These are phyloP conservation scores for Penicillium sp. DNA, from an alignment of 2,329 filamentous ascomycete genomes.

Conservation along the genomic window DNA sequence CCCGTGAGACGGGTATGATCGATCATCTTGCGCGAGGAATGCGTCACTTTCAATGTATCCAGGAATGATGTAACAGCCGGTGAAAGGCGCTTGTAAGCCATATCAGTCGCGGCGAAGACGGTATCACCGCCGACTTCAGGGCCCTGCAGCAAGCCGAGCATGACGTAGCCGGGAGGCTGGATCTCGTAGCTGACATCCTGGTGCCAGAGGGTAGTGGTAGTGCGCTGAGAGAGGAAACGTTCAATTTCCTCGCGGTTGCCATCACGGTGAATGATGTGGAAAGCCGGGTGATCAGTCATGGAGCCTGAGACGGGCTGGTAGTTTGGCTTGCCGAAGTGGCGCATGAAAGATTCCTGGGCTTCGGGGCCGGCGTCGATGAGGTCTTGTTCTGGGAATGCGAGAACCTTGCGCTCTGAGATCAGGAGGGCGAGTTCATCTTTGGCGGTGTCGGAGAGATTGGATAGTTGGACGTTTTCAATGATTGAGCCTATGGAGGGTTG, in stretches of 20 bases:
- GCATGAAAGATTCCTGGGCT: slow-evolving; percentile 47
- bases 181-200: slow-evolving; percentile 54
- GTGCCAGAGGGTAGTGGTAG: slow-evolving; percentile 52
- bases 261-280: slow-evolving; percentile 50
- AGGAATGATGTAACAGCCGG: slow-evolving; percentile 50
- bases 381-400: slow-evolving; percentile 56
- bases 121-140: slow-evolving; percentile 55
- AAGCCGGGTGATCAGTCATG: slow-evolving; percentile 45
- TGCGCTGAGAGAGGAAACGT: slow-evolving; percentile 45
- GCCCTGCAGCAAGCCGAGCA: slow-evolving; percentile 52
- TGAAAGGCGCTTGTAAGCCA: slow-evolving; percentile 53
- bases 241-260: slow-evolving; percentile 47
- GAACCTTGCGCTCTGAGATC: slow-evolving; percentile 66
- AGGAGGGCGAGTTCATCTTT: slow-evolving; percentile 61
- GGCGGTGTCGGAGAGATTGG: slow-evolving; percentile 48
- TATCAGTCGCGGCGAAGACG: slow-evolving; percentile 48
- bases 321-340: slow-evolving; percentile 49
- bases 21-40: slow-evolving; percentile 50
- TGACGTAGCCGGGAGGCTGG: slow-evolving; percentile 51
- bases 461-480: slow-evolving; percentile 50
- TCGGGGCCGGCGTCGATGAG: slow-evolving; percentile 49
- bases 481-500: slow-evolving; percentile 47
- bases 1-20: slow-evolving; percentile 44
- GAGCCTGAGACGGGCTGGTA: slow-evolving; percentile 49
- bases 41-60: slow-evolving; percentile 39